Conservation (phyloP, 768 basidiomycete species). For the Kwoniella europaea region DNA sequence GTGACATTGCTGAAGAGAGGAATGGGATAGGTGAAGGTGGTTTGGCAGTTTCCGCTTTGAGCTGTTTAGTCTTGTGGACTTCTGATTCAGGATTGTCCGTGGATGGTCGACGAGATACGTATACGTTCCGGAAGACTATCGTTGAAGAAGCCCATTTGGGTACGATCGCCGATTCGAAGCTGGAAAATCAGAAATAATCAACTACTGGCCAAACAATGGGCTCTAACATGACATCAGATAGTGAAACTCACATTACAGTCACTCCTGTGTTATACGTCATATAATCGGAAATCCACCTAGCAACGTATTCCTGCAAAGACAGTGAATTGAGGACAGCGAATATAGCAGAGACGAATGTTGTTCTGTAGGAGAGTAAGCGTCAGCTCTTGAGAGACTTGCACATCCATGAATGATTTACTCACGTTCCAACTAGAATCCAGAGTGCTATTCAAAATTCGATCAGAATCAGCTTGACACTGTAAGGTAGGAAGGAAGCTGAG, state of each 20-base stretch:
- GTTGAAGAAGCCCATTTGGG: slow-evolving; percentile 96
- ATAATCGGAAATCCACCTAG: slow-evolving; percentile 86
- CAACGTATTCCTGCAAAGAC: slow-evolving; percentile 71
- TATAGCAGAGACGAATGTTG: slow-evolving; percentile 92
- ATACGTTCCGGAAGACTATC: slow-evolving; percentile 96
- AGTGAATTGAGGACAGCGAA: slow-evolving; percentile 89
- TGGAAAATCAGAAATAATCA: slow-evolving; percentile 12
- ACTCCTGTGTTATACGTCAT: slow-evolving; percentile 91
- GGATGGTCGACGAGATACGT: slow-evolving; percentile 79
- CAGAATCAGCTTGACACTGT: slow-evolving; percentile 19
- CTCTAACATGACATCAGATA: too few relatives aligned
- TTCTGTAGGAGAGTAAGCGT: slow-evolving; percentile 61
- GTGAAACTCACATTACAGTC: slow-evolving; percentile 69
- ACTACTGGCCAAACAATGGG: too few relatives aligned
- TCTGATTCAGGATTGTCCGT: slow-evolving; percentile 47
- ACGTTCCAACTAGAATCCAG: slow-evolving; percentile 96
- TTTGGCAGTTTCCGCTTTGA: slow-evolving; percentile 35
- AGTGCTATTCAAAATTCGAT: slow-evolving; percentile 61
- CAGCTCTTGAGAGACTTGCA: neutral
- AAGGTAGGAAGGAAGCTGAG: neutral
- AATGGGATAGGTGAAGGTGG: slow-evolving; percentile 48
- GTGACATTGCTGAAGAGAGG: slow-evolving; percentile 44
- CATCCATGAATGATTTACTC: slow-evolving; percentile 55
- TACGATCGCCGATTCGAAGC: slow-evolving; percentile 94
- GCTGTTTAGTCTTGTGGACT: slow-evolving; percentile 42